Conservation (phyloP, 2,329 filamentous ascomycete genomes). For the Talaromyces sp. region DNA sequence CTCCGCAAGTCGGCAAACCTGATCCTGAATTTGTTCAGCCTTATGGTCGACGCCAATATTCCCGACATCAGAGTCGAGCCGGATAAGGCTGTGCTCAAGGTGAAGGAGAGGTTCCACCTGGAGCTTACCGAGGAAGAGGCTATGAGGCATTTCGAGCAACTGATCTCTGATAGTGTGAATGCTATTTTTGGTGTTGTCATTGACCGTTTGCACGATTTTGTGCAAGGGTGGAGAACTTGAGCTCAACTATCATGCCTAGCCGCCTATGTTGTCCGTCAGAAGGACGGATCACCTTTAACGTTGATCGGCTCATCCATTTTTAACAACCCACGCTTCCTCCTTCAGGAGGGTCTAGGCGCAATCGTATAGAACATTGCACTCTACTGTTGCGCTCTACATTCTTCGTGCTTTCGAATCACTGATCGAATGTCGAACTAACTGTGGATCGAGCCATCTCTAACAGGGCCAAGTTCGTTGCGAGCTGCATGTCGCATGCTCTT, state of each 20-base stretch:
- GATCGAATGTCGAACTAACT: too few species aligned
- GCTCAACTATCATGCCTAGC: neutral
- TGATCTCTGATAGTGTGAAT: constrained; percentile 87
- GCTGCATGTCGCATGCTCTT: neutral
- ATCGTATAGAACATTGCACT: neutral
- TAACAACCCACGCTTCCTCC: neutral
- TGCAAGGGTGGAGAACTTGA: constrained; percentile 81
- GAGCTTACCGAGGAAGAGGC: constrained; percentile 91
- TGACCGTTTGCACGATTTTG: constrained; percentile 88
- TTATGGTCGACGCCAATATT: constrained; percentile 98
- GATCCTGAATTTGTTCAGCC: constrained; percentile 88
- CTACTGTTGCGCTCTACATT: neutral
- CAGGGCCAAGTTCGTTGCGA: neutral
- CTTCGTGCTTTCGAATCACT: neutral
- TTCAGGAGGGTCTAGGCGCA: neutral
- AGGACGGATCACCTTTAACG: too few species aligned
- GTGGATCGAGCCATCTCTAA: neutral
- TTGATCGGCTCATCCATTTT: neutral
- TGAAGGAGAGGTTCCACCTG: constrained; percentile 88
- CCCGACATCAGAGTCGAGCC: constrained; percentile 90
- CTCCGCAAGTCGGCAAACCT: constrained; percentile 84
- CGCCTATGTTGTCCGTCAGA: too few species aligned
- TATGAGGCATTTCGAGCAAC: constrained; percentile 76
- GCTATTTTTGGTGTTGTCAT: constrained; percentile 91
- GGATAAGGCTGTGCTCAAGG: constrained; percentile 90